Conservation (phyloP, 331 rosid genomes). For the Saraca asoca region DNA sequence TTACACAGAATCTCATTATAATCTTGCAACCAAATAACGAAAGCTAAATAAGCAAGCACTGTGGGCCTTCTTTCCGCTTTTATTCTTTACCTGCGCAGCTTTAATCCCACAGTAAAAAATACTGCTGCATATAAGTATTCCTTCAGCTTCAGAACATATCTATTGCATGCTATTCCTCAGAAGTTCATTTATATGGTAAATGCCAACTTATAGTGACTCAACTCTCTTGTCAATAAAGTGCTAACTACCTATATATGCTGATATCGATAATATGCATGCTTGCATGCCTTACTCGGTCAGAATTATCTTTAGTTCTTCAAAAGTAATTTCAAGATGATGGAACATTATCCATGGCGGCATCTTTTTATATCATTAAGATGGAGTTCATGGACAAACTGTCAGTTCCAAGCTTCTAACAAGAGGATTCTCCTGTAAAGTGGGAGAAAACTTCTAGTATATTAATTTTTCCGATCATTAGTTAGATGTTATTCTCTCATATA, state of each 20-base stretch:
- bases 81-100: not conserved
- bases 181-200: too few species aligned
- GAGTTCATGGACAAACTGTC: not conserved
- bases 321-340: too few species aligned
- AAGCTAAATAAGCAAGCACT: not conserved
- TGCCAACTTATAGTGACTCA: too few species aligned
- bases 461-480: not conserved
- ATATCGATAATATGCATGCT: too few species aligned
- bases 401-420: not conserved
- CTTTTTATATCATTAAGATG: too few species aligned
- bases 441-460: not conserved
- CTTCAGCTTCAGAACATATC: too few species aligned
- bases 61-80: constrained; percentile 12
- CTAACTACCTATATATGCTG: too few species aligned
- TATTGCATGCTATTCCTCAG: too few species aligned
- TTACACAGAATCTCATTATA: constrained; percentile 19
- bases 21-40: constrained; percentile 23
- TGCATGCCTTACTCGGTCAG: too few species aligned
- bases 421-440: not conserved
- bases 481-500: constrained; percentile 28
- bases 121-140: not conserved
- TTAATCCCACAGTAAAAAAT: not conserved
- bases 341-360: too few species aligned
- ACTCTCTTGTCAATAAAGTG: too few species aligned
- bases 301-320: too few species aligned